Conservation (phyloP, 1,284 basidiomycete genomes). For the Rhodotorula sp. region DNA sequence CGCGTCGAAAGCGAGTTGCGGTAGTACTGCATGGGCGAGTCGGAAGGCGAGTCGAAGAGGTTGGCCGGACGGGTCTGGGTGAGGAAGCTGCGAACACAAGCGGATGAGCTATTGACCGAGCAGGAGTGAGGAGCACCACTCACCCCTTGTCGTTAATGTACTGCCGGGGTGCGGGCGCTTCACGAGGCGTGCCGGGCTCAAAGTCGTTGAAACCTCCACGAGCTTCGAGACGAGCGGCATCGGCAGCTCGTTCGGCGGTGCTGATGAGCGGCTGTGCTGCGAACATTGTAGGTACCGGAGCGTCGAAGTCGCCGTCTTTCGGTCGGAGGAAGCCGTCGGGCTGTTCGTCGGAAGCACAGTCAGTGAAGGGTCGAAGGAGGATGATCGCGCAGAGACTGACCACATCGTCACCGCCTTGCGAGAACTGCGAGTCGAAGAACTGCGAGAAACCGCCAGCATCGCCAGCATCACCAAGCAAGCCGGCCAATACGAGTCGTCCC, state of each 20-base stretch:
- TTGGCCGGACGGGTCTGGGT: conserved; percentile 39
- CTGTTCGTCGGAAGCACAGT: background rate
- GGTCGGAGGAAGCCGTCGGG: conserved; percentile 31
- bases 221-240: conserved; percentile 26
- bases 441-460: conserved; percentile 32
- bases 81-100: conserved; percentile 13
- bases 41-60: conserved; percentile 32
- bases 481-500: conserved; percentile 5
- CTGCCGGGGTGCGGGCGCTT: conserved; percentile 25
- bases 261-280: conserved; percentile 19
- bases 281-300: conserved; percentile 22
- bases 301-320: conserved; percentile 1
- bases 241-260: conserved; percentile 27
- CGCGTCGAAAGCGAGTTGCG: conserved; percentile 15
- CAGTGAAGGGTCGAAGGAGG: background rate
- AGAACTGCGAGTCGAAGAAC: conserved; percentile 39
- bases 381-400: background rate
- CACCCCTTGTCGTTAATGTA: conserved; percentile 41
- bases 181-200: conserved; percentile 25
- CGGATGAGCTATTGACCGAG: background rate
- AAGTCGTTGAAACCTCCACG: conserved; percentile 23
- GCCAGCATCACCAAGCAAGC: conserved; percentile 4
- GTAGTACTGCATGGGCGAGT: conserved; percentile 16
- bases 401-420: conserved; percentile 14
- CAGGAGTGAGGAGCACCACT: background rate